Base-by-base conservation (phyloP, 2,329 filamentous ascomycete species). In the Shiraia bambusicola region DNA sequence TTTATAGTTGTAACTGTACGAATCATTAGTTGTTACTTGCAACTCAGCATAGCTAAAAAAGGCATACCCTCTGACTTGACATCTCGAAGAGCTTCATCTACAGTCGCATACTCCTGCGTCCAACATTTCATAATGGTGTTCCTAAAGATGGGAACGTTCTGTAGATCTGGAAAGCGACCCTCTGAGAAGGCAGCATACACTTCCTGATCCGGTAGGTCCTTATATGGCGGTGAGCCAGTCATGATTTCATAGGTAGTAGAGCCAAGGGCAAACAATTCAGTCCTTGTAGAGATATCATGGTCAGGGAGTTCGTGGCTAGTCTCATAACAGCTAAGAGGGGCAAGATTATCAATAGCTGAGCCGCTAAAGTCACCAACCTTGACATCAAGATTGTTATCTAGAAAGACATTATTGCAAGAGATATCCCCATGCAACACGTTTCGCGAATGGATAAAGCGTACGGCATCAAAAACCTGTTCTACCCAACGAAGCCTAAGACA, bases 391-490 rank as follows among this genome's bases (percentile, higher is more conserved):
- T 52, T 37, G 17, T 52, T 43, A 48, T 71, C 65, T 15, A 72
- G 50, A 0, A 72, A 54, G 34, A 72, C 65, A 45, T 72, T 71
- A 33, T 61, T 65, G 2, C 68, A 68, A 45, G 63, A 61, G 24
- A 72, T 56, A 46, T 73, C 67, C 46, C 62, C 67, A 49, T 73
- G 69, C 42, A 72, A 61, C 8, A 71, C 59, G 15, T 55, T 43
- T 38, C 56, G 56, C 10, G 47, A 55, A 56, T 73, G 70, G 24
- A 72, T 43, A 31, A 67, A 52, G 5, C 28, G 19, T 4, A 47
- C 28, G 11, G 43, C 26, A 37, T 36, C 35, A 16, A 40, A 22
- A 44, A 50, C 25, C 35, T n/a, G n/a, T n/a, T n/a, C n/a, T n/a
- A n/a, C n/a, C n/a, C n/a, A n/a, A n/a, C n/a, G n/a, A n/a, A n/a